phyloP scores from a whole-genome alignment of 208 protist species.

The Acanthamoeba culbertsoni region DNA sequence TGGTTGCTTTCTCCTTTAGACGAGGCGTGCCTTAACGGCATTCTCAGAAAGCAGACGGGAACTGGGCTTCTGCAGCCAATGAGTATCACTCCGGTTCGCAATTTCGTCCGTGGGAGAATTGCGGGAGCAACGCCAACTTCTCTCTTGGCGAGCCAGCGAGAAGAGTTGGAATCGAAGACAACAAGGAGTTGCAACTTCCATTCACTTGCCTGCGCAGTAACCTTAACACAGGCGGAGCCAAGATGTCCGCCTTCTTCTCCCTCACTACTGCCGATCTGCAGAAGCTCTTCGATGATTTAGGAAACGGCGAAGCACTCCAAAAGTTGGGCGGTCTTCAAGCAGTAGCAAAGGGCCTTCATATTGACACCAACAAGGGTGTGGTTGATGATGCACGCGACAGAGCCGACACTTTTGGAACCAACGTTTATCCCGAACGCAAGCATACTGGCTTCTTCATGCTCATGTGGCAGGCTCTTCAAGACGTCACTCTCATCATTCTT shows the following conservation, averaged over 20 bases:
- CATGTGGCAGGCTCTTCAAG: constrained; percentile 87
- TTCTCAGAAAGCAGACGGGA: too few relatives aligned
- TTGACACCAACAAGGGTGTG: background rate
- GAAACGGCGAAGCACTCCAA: background rate
- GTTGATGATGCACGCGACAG: background rate
- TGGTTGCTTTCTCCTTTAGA: too few relatives aligned
- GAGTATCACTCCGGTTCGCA: too few relatives aligned
- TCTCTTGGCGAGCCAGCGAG: too few relatives aligned
- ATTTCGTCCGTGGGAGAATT: too few relatives aligned
- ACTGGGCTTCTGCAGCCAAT: too few relatives aligned
- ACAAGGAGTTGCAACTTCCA: too few relatives aligned
- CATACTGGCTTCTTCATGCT: constrained; percentile 86
- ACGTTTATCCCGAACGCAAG: constrained; percentile 8
- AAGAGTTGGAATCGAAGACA: too few relatives aligned
- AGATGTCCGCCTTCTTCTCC: background rate
- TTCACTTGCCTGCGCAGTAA: too few relatives aligned
- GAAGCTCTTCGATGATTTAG: constrained; percentile 18
- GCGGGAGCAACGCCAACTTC: too few relatives aligned
- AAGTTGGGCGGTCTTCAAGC: background rate
- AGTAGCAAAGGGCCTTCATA: background rate
- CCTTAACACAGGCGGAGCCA: too few relatives aligned
- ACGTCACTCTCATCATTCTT: constrained; percentile 93
- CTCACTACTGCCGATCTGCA: background rate
- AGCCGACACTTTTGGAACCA: background rate
- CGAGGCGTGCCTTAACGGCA: too few relatives aligned